phyloP scores from a whole-genome alignment of 1,284 basidiomycete species.

The Heterobasidion parviporum region DNA sequence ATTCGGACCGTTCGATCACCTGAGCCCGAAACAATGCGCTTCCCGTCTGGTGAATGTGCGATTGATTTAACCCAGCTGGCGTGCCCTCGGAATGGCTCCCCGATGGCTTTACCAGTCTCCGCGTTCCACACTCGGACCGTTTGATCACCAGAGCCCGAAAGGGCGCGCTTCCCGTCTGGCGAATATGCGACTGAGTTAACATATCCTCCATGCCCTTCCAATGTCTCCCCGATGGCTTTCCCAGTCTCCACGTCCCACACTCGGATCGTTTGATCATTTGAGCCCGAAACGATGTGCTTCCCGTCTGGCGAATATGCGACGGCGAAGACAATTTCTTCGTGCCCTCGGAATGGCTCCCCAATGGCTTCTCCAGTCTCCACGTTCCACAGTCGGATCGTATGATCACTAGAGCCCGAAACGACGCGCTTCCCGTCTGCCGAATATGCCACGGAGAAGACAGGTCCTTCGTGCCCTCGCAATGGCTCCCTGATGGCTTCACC shows the following conservation, averaged over 20 bases:
- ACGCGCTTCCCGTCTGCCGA: conserved; percentile 11
- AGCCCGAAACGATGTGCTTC: background rate
- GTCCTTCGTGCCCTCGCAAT: conserved; percentile 12
- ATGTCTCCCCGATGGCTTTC: background rate
- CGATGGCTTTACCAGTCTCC: background rate
- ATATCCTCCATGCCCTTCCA: background rate
- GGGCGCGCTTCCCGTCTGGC: background rate
- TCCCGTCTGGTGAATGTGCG: background rate
- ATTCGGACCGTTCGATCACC: background rate
- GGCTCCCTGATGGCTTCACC: background rate
- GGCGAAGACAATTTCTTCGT: background rate
- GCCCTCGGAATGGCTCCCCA: background rate
- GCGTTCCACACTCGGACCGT: background rate
- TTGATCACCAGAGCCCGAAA: background rate
- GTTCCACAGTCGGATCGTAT: conserved; percentile 12
- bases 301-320: conserved; percentile 2
- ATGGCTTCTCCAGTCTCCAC: background rate
- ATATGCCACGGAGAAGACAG: conserved; percentile 10
- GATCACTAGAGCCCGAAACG: conserved; percentile 12
- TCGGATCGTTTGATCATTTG: background rate
- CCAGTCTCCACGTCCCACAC: background rate
- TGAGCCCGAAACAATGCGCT: background rate
- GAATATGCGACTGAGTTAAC: conserved; percentile 1
- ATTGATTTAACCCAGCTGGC: background rate
- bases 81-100: background rate